Base-by-base conservation (phyloP, 495 filamentous ascomycete species). In the Tuber calosporum region DNA sequence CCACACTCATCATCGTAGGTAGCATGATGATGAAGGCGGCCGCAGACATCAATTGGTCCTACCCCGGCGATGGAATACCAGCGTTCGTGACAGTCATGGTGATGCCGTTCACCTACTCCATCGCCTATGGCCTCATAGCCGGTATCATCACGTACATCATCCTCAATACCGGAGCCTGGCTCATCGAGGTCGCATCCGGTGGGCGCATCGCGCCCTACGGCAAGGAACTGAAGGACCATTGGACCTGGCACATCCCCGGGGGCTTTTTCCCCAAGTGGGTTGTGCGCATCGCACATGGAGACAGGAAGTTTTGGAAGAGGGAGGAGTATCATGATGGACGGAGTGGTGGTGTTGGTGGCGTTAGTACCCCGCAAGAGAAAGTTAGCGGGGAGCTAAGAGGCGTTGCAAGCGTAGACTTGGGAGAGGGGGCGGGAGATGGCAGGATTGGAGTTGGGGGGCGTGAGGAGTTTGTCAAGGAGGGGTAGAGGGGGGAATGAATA, bases 71-170 rank as follows among this genome's bases (percentile, higher is more conserved):
- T 82, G 88, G 90, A 37, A 85, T 94, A 41, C 92, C 92, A 0
- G 92, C 92, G 1, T 94, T 94, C 82, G 81, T 93, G 41, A 93
- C 91, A 39, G 90, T 94, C 74, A 87, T 88, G 77, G 82, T 91
- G 79, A 94, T 94, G 92, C 91, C 91, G n/a, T 93, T 93, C 83
- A 93, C 90, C 34, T 82, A 82, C 73, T 91, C 88, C 67, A 93
- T 93, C 77, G 90, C 91, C 22, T 90, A 93, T 80, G 91, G 91
- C 36, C 85, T 93, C 40, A 91, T 94, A 72, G 91, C 90, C 4
- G 92, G 92, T 58, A 92, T 94, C 79, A 84, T 90, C 72, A 86
- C 88, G 73, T 94, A 94, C 79, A 88, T 89, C 70, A 78, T 88
- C 62, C 82, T 94, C 74, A 94, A 94, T 82, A 84, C 83, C 1